These are phyloP conservation scores for Pontederia paniculata DNA, from an alignment of 176 grass and related monocot genomes.

Conservation along the genomic window DNA sequence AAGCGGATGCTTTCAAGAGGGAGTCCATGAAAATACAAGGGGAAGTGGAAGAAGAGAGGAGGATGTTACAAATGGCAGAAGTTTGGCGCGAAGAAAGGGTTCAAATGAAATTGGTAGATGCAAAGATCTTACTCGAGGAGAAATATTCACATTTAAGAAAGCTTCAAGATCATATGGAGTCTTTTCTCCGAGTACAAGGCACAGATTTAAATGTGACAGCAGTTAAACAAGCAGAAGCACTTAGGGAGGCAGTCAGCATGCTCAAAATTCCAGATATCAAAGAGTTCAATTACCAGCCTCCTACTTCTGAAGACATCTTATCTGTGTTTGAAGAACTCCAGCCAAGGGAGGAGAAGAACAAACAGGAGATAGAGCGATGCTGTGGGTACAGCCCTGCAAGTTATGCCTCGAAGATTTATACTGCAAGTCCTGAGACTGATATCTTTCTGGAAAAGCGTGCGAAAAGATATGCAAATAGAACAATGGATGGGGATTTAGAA, in stretches of 20 bases:
- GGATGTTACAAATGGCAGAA: constrained; percentile 95
- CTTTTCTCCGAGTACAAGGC: constrained; percentile 44
- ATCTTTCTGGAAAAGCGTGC: constrained; percentile 32
- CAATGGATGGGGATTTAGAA: constrained; percentile 19
- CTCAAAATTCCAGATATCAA: constrained; percentile 33
- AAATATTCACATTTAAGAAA: constrained; percentile 61
- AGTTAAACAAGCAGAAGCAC: constrained; percentile 33
- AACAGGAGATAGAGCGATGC: constrained; percentile 6
- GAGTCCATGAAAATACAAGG: constrained; percentile 58
- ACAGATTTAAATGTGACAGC: constrained; percentile 22
- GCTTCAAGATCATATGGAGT: constrained; percentile 54
- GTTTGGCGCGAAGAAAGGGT: constrained; percentile 97
- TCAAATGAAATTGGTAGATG: constrained; percentile 92
- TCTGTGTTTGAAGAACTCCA: constrained; percentile 52
- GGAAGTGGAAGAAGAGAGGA: constrained; percentile 74
- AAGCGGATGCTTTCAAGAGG: constrained; percentile 60
- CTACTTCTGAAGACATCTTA: constrained; percentile 43
- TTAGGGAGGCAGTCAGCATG: constrained; percentile 37
- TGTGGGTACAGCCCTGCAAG: constrained; percentile 18
- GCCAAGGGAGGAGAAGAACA: constrained; percentile 31
- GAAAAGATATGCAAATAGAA: constrained; percentile 29
- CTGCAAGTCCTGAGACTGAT: constrained; percentile 49
- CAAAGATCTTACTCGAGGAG: constrained; percentile 64
- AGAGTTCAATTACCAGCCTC: constrained; percentile 50
- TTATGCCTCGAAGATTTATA: constrained; percentile 38